Conservation (phyloP, 2,329 filamentous ascomycete genomes). For the Colletotrichum brevisporum region DNA sequence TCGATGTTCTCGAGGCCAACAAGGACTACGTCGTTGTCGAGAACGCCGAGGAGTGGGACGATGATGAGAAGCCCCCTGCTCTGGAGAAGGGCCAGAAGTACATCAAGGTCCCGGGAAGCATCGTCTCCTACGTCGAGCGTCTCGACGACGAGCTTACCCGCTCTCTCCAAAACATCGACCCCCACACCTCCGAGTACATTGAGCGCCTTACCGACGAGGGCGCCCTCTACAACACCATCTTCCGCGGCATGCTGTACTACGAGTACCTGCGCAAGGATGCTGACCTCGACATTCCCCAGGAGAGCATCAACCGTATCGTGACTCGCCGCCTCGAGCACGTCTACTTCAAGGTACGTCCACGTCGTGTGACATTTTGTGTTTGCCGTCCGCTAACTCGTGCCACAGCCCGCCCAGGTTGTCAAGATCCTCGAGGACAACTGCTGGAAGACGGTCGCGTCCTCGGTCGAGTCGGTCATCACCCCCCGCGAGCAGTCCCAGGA, state of each 20-base stretch:
- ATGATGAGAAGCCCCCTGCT: slow-evolving; percentile 92
- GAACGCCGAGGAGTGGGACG: slow-evolving; percentile 97
- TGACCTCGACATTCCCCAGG: slow-evolving; percentile 82
- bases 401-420: slow-evolving; percentile 87
- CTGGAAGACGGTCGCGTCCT: slow-evolving; percentile 83
- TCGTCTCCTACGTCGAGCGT: slow-evolving; percentile 94
- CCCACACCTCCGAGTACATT: slow-evolving; percentile 98
- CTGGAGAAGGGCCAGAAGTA: slow-evolving; percentile 81
- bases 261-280: slow-evolving; percentile 82
- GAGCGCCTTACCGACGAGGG: slow-evolving; percentile 94
- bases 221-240: slow-evolving; percentile 90
- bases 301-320: slow-evolving; percentile 90
- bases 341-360: slow-evolving; percentile 88
- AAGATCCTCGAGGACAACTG: slow-evolving; percentile 94
- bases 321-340: slow-evolving; percentile 97
- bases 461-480: slow-evolving; percentile 84
- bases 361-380: not conserved
- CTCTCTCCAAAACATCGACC: slow-evolving; percentile 97
- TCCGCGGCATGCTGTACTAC: slow-evolving; percentile 89
- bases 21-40: slow-evolving; percentile 89
- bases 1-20: slow-evolving; percentile 84
- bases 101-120: slow-evolving; percentile 92
- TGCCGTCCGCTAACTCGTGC: slow-evolving; percentile 42
- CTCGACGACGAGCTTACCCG: slow-evolving; percentile 97
- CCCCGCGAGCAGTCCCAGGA: slow-evolving; percentile 78